Conservation (phyloP, 306 rosid species). For the Vicia faba region DNA sequence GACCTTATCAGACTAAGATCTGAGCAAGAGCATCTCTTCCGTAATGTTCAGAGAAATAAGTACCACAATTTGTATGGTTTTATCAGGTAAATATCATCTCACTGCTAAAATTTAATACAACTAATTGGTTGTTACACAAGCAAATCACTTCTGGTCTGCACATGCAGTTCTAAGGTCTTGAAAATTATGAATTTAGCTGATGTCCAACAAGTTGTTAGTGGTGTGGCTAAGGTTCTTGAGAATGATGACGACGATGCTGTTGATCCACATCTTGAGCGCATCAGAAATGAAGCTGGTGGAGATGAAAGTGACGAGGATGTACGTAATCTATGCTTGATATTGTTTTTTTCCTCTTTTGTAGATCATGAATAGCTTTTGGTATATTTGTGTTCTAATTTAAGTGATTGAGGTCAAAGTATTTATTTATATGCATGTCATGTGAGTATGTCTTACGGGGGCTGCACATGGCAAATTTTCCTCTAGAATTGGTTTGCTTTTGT, state of each 20-base stretch:
- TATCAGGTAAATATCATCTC: constrained; percentile 65
- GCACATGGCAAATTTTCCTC: background rate
- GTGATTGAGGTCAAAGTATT: background rate
- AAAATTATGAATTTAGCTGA: constrained; percentile 95
- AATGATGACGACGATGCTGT: constrained; percentile 86
- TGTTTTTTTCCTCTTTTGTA: background rate
- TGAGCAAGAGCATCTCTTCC: constrained; percentile 95
- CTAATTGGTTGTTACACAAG: constrained; percentile 32
- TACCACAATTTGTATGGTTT: constrained; percentile 89
- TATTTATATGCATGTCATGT: background rate
- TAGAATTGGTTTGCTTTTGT: constrained; percentile 26
- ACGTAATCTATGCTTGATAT: constrained; percentile 10
- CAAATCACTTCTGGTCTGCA: constrained; percentile 33
- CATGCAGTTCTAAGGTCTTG: constrained; percentile 84
- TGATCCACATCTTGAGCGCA: constrained; percentile 98
- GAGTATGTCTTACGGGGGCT: background rate
- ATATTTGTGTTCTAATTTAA: constrained; percentile 7
- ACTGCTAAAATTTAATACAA: constrained; percentile 17
- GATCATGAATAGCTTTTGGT: constrained; percentile 14
- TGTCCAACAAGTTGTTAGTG: constrained; percentile 58
- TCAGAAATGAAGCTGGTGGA: constrained; percentile 79
- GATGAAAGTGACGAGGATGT: constrained; percentile 99
- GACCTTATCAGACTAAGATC: constrained; percentile 91
- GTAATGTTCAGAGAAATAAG: constrained; percentile 94
- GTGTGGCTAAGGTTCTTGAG: constrained; percentile 84